phyloP scores from a whole-genome alignment of 495 filamentous ascomycete genomes.

The Cercophora scortea region DNA sequence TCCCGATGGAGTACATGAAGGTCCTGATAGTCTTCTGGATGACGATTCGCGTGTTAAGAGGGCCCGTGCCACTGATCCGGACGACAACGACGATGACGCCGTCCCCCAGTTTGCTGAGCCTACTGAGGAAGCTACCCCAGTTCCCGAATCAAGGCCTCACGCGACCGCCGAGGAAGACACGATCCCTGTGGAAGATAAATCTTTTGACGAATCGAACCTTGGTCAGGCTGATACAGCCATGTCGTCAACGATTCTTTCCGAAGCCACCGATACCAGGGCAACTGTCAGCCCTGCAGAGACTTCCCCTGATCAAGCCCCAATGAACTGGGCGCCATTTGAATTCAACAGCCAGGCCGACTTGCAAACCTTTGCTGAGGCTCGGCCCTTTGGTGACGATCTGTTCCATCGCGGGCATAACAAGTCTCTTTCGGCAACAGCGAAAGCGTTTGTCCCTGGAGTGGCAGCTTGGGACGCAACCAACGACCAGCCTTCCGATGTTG shows the following conservation, averaged over 20 bases:
- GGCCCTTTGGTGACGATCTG: slow-evolving; percentile 28
- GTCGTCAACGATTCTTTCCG: slow-evolving; percentile 37
- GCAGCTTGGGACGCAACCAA: slow-evolving; percentile 32
- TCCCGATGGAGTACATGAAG: slow-evolving; percentile 35
- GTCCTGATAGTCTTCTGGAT: slow-evolving; percentile 41
- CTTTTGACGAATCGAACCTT: slow-evolving; percentile 38
- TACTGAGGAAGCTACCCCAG: slow-evolving; percentile 23
- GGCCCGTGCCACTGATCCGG: slow-evolving; percentile 39
- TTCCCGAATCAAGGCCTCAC: slow-evolving; percentile 5
- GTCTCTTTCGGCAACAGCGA: slow-evolving; percentile 60
- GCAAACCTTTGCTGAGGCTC: slow-evolving; percentile 33
- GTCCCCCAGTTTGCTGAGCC: slow-evolving; percentile 60
- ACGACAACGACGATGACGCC: slow-evolving; percentile 52
- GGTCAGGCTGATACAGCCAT: slow-evolving; percentile 33
- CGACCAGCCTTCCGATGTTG: slow-evolving; percentile 24
- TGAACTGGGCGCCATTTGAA: slow-evolving; percentile 37
- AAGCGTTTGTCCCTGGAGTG: slow-evolving; percentile 55
- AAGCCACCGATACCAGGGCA: slow-evolving; percentile 40
- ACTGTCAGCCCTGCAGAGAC: slow-evolving; percentile 37
- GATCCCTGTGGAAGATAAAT: slow-evolving; percentile 22
- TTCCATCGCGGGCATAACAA: slow-evolving; percentile 42
- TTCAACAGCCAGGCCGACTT: slow-evolving; percentile 30
- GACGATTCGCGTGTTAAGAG: slow-evolving; percentile 65
- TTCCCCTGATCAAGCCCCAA: slow-evolving; percentile 29
- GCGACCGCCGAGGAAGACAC: slow-evolving; percentile 15